Evolutionary conservation across 73 alveolate species (phyloP).

Genomic region (Symbiodinium natans): DNA sequence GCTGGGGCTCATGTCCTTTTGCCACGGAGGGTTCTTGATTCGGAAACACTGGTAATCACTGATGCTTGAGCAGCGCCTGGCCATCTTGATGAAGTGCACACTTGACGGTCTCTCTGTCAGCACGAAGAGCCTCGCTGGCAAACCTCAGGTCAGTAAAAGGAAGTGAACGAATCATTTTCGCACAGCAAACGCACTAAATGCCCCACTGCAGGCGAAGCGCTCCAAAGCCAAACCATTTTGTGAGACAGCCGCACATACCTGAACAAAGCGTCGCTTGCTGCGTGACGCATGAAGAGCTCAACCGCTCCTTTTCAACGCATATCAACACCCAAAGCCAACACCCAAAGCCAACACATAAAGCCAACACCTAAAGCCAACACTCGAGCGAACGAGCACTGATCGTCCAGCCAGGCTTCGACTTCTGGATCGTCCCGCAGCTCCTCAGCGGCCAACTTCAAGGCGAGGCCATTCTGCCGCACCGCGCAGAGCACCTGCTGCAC

Average conservation of each 20-base stretch:
- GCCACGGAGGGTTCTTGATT: too few species aligned
- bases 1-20: too few species aligned
- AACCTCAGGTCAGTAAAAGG: background rate
- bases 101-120: background rate
- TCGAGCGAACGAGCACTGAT: too few species aligned
- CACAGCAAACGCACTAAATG: background rate
- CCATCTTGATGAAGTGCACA: constrained; percentile 18
- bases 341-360: too few species aligned
- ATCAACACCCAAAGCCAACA: too few species aligned
- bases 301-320: too few species aligned
- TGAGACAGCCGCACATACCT: background rate
- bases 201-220: background rate
- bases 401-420: background rate
- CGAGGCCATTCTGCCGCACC: background rate
- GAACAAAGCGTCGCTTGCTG: background rate
- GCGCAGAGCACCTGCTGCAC: background rate
- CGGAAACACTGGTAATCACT: too few species aligned
- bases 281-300: background rate
- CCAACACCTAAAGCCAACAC: too few species aligned
- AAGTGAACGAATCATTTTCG: background rate
- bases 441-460: background rate
- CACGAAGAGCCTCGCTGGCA: constrained; percentile 1
- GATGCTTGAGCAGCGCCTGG: background rate
- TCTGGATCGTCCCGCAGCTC: background rate
- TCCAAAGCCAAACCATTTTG: constrained; percentile 28